Conservation (phyloP, 805 yeast species). For the Pichia nakasei region DNA sequence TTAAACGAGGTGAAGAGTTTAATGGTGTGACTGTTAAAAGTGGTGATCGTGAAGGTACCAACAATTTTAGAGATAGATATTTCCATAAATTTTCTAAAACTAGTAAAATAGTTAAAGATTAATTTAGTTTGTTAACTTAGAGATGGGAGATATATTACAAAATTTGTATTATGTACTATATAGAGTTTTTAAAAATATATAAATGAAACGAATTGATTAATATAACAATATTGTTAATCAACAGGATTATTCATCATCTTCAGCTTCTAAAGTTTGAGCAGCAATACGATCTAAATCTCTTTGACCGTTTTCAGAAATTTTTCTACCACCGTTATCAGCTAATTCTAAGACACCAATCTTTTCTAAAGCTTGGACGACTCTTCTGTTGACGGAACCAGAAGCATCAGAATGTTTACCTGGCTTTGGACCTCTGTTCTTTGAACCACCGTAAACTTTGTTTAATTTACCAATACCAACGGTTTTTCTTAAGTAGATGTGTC, state of each 20-base stretch:
- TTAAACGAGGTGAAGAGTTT: constrained; percentile 45
- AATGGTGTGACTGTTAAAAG: constrained; percentile 39
- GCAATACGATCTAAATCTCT: constrained; percentile 99
- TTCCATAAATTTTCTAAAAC: constrained; percentile 46
- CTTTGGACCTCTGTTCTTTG: constrained; percentile 97
- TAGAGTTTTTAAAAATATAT: not conserved
- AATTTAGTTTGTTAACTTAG: not conserved
- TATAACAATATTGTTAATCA: no score
- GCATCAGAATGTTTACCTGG: constrained; percentile 98
- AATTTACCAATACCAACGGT: constrained; percentile 98
- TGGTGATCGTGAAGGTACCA: constrained; percentile 35
- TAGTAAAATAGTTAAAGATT: constrained; percentile 2
- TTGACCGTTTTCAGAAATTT: constrained; percentile 98
- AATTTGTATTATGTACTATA: not conserved
- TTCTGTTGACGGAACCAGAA: constrained; percentile 99
- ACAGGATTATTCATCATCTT: constrained; percentile 46
- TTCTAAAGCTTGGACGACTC: constrained; percentile 94
- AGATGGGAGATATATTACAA: not conserved
- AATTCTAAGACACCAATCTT: constrained; percentile 95
- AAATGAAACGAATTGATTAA: not conserved
- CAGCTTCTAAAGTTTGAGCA: constrained; percentile 94
- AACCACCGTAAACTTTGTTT: constrained; percentile 99
- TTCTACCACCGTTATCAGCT: constrained; percentile 98
- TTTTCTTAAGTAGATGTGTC: constrained; percentile 99
- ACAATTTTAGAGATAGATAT: constrained; percentile 70